These are phyloP conservation scores for Aspergillus latus DNA, from an alignment of 2,329 filamentous ascomycete species.

Conservation along the genomic window DNA sequence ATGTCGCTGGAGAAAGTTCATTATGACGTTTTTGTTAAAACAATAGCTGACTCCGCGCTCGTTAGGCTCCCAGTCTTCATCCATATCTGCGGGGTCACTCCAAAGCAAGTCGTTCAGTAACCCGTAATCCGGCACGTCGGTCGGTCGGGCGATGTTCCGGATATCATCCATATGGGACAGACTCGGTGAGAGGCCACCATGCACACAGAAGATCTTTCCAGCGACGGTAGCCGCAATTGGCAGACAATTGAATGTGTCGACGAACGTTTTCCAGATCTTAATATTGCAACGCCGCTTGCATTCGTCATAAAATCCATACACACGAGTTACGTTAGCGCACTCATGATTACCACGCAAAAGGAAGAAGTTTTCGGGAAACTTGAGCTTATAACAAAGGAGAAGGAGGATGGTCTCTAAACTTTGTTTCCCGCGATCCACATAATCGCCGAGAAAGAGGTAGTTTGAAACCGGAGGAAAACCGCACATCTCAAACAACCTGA, in stretches of 20 bases:
- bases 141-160: conserved; percentile 89
- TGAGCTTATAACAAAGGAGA: conserved; percentile 93
- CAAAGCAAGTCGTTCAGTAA: conserved; percentile 92
- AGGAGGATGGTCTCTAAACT: conserved; percentile 92
- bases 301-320: conserved; percentile 98
- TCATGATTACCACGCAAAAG: conserved; percentile 92
- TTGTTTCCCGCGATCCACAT: conserved; percentile 95
- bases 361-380: conserved; percentile 97
- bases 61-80: conserved; percentile 96
- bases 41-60: conserved; percentile 97
- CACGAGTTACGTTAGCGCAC: conserved; percentile 91
- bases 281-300: conserved; percentile 96
- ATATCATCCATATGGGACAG: conserved; percentile 98
- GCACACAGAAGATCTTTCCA: conserved; percentile 96
- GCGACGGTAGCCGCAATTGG: conserved; percentile 96
- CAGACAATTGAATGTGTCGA: conserved; percentile 93
- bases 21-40: conserved; percentile 97
- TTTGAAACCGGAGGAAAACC: conserved; percentile 90
- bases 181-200: conserved; percentile 89
- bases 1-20: conserved; percentile 88
- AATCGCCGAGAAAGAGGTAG: conserved; percentile 92
- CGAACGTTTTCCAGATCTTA: conserved; percentile 97
- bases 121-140: conserved; percentile 95
- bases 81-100: conserved; percentile 98
- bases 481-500: conserved; percentile 98